A percentile compares a stretch with the other conserved stretches of the same genome.
Conservation (phyloP, 495 filamentous ascomycete species). For the Penicillium dipodomyicola region DNA sequence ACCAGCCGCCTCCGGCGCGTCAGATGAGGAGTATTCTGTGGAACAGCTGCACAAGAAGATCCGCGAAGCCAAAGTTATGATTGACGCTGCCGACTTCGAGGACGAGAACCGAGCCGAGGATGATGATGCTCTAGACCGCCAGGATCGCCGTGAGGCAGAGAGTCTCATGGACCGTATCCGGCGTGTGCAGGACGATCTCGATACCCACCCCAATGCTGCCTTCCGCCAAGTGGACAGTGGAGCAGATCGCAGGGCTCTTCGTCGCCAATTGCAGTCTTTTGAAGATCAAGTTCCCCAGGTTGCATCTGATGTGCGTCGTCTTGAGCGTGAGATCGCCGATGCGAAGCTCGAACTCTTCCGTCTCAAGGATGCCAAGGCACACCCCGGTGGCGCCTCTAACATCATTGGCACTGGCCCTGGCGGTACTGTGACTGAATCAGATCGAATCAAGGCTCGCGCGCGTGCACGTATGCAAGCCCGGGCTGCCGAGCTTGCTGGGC, state of each 20-base stretch:
- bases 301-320: slow-evolving; percentile 84
- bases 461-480: slow-evolving; percentile 98
- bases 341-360: slow-evolving; percentile 92
- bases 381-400: slow-evolving; percentile 76
- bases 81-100: slow-evolving; percentile 97
- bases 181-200: slow-evolving; percentile 95
- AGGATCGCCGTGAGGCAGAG: slow-evolving; percentile 88
- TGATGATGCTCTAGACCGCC: slow-evolving; percentile 86
- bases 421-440: slow-evolving; percentile 86
- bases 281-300: slow-evolving; percentile 89
- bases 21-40: slow-evolving; percentile 77
- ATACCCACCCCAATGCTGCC: slow-evolving; percentile 78
- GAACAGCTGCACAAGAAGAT: slow-evolving; percentile 93
- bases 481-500: slow-evolving; percentile 86
- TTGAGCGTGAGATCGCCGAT: slow-evolving; percentile 90
- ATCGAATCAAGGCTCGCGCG: slow-evolving; percentile 89
- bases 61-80: slow-evolving; percentile 87
- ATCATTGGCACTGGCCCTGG: slow-evolving; percentile 94
- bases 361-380: slow-evolving; percentile 85
- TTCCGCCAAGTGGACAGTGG: slow-evolving; percentile 74
- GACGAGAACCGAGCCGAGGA: slow-evolving; percentile 88
- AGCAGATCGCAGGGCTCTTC: slow-evolving; percentile 79
- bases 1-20: slow-evolving; percentile 67
- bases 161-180: slow-evolving; percentile 91
- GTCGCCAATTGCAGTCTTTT: slow-evolving; percentile 81